phyloP scores from a whole-genome alignment of 2,329 filamentous ascomycete species.

The Clarireedia monteithiana region DNA sequence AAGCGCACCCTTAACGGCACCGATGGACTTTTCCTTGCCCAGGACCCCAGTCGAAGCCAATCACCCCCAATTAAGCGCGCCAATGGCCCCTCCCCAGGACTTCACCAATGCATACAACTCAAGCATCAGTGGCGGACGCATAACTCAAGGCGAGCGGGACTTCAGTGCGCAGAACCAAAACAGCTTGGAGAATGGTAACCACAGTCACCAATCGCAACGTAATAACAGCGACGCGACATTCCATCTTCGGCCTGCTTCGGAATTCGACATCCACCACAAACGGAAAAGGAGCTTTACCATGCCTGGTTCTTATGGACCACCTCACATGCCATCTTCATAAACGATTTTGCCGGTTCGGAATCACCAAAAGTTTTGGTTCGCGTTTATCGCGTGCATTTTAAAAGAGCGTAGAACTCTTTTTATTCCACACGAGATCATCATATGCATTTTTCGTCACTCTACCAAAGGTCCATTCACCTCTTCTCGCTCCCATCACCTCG shows the following conservation, averaged over 20 bases:
- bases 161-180: conserved; percentile 14
- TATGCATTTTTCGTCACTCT: too few relatives aligned
- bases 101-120: conserved; percentile 32
- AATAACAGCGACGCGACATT: conserved; percentile 15
- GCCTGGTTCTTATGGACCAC: conserved; percentile 14
- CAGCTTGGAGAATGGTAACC: conserved; percentile 17
- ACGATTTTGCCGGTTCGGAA: not conserved
- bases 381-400: not conserved
- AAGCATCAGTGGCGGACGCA: conserved; percentile 7
- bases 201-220: conserved; percentile 10
- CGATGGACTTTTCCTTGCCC: conserved; percentile 44
- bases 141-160: conserved; percentile 17
- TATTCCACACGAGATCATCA: too few relatives aligned
- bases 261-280: conserved; percentile 25
- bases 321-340: conserved; percentile 11
- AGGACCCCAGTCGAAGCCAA: conserved; percentile 35
- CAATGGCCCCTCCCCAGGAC: conserved; percentile 44
- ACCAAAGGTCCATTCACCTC: too few relatives aligned
- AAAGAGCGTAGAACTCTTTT: not conserved
- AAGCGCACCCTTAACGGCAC: conserved; percentile 46
- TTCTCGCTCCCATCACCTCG: too few relatives aligned
- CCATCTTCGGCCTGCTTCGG: conserved; percentile 17
- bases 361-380: not conserved
- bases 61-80: conserved; percentile 45
- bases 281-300: conserved; percentile 26